phyloP scores from a whole-genome alignment of 345 rosid genomes.

The Sisymbrium altissimum region DNA sequence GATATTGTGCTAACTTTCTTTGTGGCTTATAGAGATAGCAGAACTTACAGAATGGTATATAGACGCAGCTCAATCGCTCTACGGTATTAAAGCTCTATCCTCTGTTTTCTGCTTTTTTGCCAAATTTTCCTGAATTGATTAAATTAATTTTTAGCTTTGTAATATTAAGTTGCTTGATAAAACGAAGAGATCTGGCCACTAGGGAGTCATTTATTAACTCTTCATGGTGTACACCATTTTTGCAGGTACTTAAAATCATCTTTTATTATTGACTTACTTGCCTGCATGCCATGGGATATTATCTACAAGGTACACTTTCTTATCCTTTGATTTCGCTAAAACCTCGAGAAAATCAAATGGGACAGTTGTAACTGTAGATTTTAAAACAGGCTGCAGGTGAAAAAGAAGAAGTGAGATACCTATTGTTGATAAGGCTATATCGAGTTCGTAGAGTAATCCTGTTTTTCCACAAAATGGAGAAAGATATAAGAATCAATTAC shows the following conservation, averaged over 20 bases:
- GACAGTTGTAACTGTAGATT: not conserved
- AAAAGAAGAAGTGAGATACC: slow-evolving; percentile 69
- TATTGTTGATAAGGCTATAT: slow-evolving; percentile 72
- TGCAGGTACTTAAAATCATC: slow-evolving; percentile 71
- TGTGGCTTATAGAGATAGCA: slow-evolving; percentile 58
- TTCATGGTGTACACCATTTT: not conserved
- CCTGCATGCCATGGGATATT: slow-evolving; percentile 85
- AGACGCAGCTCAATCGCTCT: slow-evolving; percentile 56
- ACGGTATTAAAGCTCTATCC: slow-evolving; percentile 35
- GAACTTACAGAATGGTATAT: slow-evolving; percentile 51
- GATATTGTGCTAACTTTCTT: slow-evolving; percentile 67
- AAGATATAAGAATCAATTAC: slow-evolving; percentile 76
- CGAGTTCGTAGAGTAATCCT: slow-evolving; percentile 54
- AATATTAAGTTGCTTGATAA: no score
- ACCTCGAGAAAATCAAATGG: not conserved
- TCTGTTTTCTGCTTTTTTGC: not conserved
- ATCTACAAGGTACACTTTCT: slow-evolving; percentile 55
- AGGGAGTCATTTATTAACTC: not conserved
- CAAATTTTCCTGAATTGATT: no score
- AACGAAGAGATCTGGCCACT: no score
- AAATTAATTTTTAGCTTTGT: no score
- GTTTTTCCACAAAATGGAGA: slow-evolving; percentile 78
- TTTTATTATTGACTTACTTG: slow-evolving; percentile 58
- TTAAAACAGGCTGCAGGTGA: slow-evolving; percentile 48
- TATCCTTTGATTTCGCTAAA: not conserved